Evolutionary conservation across 371 early-diverging fungal genomes (phyloP), one percentile per base, ranked within the genome.

Genomic region (Mucor irregularis): DNA sequence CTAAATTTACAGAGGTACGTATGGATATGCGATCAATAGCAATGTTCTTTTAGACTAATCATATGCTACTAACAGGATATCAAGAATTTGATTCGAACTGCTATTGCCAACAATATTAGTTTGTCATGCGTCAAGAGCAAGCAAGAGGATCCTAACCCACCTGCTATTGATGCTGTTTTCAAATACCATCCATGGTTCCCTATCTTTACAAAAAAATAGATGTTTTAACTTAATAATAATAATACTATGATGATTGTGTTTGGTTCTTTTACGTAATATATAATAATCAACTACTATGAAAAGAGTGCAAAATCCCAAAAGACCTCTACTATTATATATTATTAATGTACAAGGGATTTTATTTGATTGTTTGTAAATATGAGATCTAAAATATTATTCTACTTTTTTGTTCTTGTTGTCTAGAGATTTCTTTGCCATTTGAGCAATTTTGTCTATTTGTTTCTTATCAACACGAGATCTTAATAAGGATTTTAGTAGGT

Each of bases 101-200:
- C 33, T 46, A 71, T 80, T 7, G 78, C 73, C 16, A 79, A 64
- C 39, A 73, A 59, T n/a, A 54, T 78, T 34, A 19, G 46, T 67
- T 46, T 58, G 34, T 25, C 40, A 34, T 5, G 29, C n/a, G 17
- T 44, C 35, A 38, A 68, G 66, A 40, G 22, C n/a, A n/a, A n/a
- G n/a, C n/a, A n/a, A n/a, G n/a, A n/a, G n/a, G n/a, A n/a, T n/a
- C 56, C 69, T 13, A 33, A 31, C 22, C 42, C 59, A 49, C 22
- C 43, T 17, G 22, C 7, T 13, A 29, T 37, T 52, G 21, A 49
- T 33, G 42, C 44, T 10, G 28, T 21, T 5, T 84, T 81, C 64
- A 74, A 74, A 50, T 77, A 82, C 40, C 81, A 84, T 56, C 61
- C 75, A 3, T 79, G 69, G 68, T 83, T 81, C 73, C 79, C 82